These are phyloP conservation scores for Tribonema minus DNA, from an alignment of 108 stramenopile genomes.

Conservation along the genomic window DNA sequence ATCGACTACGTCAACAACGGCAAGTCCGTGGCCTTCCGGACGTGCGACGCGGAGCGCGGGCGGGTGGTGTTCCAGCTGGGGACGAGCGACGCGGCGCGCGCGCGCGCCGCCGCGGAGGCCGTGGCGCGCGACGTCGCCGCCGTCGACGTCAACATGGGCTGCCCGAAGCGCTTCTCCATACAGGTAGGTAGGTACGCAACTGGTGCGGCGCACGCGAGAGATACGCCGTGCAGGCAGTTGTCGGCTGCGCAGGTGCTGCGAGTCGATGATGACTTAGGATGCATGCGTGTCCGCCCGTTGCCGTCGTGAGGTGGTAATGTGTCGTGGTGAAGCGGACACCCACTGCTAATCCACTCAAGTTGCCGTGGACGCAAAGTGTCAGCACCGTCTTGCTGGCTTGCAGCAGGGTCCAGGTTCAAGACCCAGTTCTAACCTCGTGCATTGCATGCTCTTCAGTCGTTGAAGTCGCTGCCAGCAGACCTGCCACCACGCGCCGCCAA, in stretches of 20 bases:
- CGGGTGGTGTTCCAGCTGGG: constrained; percentile 88
- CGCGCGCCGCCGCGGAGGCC: constrained; percentile 69
- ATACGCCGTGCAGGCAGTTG: not conserved
- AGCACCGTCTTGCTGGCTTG: too few relatives aligned
- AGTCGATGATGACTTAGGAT: too few relatives aligned
- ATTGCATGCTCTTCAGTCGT: too few relatives aligned
- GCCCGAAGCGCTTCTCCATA: constrained; percentile 84
- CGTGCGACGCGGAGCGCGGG: constrained; percentile 58
- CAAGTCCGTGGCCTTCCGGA: constrained; percentile 37
- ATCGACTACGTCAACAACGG: constrained; percentile 73
- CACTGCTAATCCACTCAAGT: too few relatives aligned
- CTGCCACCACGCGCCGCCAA: too few relatives aligned
- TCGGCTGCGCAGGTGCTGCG: not conserved
- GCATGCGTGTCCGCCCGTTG: too few relatives aligned
- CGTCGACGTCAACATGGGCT: constrained; percentile 96
- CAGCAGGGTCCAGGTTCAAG: too few relatives aligned
- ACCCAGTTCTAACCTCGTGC: too few relatives aligned
- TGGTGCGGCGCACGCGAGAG: not conserved
- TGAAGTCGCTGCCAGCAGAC: too few relatives aligned
- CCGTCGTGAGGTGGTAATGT: too few relatives aligned
- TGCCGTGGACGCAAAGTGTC: too few relatives aligned
- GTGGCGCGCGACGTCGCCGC: constrained; percentile 76
- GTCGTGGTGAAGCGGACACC: too few relatives aligned
- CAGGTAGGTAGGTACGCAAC: not conserved
- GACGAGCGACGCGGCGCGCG: constrained; percentile 73